Conservation (phyloP, 768 basidiomycete genomes). For the Calocybe gangraenosa region DNA sequence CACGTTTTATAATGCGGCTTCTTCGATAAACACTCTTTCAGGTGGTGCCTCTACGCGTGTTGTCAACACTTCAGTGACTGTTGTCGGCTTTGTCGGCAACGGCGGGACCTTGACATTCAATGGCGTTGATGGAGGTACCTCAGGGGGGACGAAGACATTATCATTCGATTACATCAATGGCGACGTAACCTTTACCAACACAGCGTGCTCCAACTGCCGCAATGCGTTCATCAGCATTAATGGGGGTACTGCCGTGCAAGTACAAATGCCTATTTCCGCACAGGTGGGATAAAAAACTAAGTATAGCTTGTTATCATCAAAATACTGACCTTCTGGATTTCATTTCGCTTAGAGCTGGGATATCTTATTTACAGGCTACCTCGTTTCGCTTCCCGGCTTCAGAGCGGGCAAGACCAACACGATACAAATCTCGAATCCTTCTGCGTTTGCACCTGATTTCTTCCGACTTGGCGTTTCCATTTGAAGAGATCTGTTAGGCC, state of each 20-base stretch:
- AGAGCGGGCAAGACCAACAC: slow-evolving; percentile 40
- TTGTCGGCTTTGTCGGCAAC: slow-evolving; percentile 38
- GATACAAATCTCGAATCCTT: slow-evolving; percentile 39
- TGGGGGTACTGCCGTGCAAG: slow-evolving; percentile 36
- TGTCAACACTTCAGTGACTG: slow-evolving; percentile 31
- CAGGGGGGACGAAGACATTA: slow-evolving; percentile 39
- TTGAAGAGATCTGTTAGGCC: slow-evolving; percentile 5
- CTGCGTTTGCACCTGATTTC: slow-evolving; percentile 38
- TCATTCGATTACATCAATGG: slow-evolving; percentile 46
- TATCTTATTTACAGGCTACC: slow-evolving; percentile 35
- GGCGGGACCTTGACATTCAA: slow-evolving; percentile 41
- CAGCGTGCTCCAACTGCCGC: slow-evolving; percentile 45
- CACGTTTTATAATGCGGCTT: slow-evolving; percentile 32
- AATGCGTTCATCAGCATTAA: slow-evolving; percentile 44
- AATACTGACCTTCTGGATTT: too few species aligned
- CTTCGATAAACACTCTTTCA: slow-evolving; percentile 28
- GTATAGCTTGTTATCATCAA: too few species aligned
- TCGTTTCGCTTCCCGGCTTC: slow-evolving; percentile 39
- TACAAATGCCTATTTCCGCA: slow-evolving; percentile 43
- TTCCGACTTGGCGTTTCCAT: slow-evolving; percentile 35
- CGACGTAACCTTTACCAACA: slow-evolving; percentile 38
- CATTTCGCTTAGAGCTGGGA: slow-evolving; percentile 36
- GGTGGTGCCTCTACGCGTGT: slow-evolving; percentile 33
- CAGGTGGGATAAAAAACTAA: slow-evolving; percentile 28
- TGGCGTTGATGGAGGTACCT: slow-evolving; percentile 34